A percentile compares a stretch with the other conserved stretches of the same genome.
phyloP scores from a whole-genome alignment of 2,329 filamentous ascomycete species.

The Talaromyces sp. region DNA sequence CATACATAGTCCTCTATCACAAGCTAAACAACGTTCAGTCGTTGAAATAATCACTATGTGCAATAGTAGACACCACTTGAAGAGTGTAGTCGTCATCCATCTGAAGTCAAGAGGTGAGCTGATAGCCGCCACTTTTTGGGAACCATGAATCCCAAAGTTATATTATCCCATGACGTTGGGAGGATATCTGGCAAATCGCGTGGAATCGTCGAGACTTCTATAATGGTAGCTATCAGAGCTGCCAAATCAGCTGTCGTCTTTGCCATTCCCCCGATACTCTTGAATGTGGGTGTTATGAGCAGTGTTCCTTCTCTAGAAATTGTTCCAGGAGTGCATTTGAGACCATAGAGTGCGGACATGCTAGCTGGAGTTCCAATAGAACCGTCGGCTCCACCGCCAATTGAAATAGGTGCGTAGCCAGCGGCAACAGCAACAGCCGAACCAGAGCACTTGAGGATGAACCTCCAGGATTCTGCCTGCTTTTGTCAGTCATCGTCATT shows the following conservation, averaged over 20 bases:
- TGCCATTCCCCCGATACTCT: slow-evolving; percentile 2
- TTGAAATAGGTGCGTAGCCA: slow-evolving; percentile 34
- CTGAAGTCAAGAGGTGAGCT: no score
- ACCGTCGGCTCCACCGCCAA: slow-evolving; percentile 39
- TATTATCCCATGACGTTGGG: no score
- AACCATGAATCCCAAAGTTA: no score
- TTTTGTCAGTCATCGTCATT: neutral
- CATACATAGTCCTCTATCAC: no score
- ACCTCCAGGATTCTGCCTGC: slow-evolving; percentile 32
- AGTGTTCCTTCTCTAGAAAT: neutral
- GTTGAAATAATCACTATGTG: no score
- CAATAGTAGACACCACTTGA: no score
- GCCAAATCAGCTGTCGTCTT: slow-evolving; percentile 3
- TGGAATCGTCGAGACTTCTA: no score
- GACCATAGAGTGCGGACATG: neutral
- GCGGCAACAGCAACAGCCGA: slow-evolving; percentile 38
- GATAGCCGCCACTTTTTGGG: no score
- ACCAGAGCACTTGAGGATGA: slow-evolving; percentile 38
- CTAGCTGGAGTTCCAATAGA: slow-evolving; percentile 16
- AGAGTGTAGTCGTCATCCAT: no score
- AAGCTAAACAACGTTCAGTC: no score
- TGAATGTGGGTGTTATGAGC: slow-evolving; percentile 1
- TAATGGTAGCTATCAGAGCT: no score
- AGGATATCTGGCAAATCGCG: no score
- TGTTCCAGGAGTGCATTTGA: neutral